phyloP scores from a whole-genome alignment of 306 rosid genomes.

The Quercus parvula region DNA sequence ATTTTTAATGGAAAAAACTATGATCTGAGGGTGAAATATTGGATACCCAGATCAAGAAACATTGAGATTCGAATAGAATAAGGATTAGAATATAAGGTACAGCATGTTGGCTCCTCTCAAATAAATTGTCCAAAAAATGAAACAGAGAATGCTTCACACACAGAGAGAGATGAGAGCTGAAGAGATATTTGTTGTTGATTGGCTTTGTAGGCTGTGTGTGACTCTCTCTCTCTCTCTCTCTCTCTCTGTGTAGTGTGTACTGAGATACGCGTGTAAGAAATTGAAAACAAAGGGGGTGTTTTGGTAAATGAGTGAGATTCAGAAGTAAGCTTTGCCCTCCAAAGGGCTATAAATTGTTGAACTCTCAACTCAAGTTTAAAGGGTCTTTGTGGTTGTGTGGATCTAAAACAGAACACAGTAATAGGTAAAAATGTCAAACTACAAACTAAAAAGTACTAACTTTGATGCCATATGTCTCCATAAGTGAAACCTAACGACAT shows the following conservation, averaged over 20 bases:
- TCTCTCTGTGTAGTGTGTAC: slow-evolving; percentile 34
- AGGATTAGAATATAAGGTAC: slow-evolving; percentile 21
- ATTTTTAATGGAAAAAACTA: slow-evolving; percentile 16
- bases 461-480: background rate
- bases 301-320: slow-evolving; percentile 13
- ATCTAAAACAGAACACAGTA: background rate
- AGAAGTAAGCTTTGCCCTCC: background rate
- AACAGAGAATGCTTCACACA: slow-evolving; percentile 23
- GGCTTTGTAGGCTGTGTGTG: slow-evolving; percentile 35
- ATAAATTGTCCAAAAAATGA: slow-evolving; percentile 34
- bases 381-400: background rate
- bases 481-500: background rate
- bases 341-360: background rate
- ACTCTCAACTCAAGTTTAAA: slow-evolving; percentile 7
- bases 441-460: background rate
- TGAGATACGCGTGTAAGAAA: slow-evolving; percentile 13
- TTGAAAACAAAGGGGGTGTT: slow-evolving; percentile 19
- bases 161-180: slow-evolving; percentile 26
- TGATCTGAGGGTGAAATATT: slow-evolving; percentile 37
- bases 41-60: slow-evolving; percentile 44
- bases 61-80: slow-evolving; percentile 34
- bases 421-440: background rate
- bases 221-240: no score
- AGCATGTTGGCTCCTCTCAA: slow-evolving; percentile 11
- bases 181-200: slow-evolving; percentile 65